phyloP scores from a whole-genome alignment of 2,329 filamentous ascomycete species.

The Elsinoe necatrix region DNA sequence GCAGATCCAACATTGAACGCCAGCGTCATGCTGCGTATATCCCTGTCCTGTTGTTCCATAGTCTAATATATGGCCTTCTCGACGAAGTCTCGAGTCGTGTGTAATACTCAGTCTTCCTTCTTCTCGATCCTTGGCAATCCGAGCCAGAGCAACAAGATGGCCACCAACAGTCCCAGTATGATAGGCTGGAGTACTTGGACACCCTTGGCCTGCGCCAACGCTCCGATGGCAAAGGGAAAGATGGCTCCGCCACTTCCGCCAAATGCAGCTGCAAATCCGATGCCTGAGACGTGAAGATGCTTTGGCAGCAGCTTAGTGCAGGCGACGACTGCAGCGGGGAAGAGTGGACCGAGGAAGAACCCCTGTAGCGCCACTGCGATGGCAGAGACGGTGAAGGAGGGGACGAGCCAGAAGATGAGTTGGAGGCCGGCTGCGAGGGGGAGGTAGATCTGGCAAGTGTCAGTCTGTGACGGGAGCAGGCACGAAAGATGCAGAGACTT shows the following conservation, averaged over 20 bases:
- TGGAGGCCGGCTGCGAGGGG: constrained; percentile 51
- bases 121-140: constrained; percentile 39
- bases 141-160: constrained; percentile 46
- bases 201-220: constrained; percentile 55
- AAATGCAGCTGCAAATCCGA: constrained; percentile 72
- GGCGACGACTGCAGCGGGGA: constrained; percentile 61
- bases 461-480: too few relatives aligned
- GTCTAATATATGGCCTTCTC: too few relatives aligned
- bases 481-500: too few relatives aligned
- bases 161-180: constrained; percentile 45
- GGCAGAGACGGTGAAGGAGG: constrained; percentile 60
- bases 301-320: constrained; percentile 62
- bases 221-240: constrained; percentile 58
- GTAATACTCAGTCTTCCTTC: constrained; percentile 29
- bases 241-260: constrained; percentile 64
- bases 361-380: constrained; percentile 60
- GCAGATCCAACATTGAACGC: not conserved
- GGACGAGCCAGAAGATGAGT: constrained; percentile 68
- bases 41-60: not conserved
- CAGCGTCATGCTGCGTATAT: not conserved
- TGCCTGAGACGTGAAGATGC: constrained; percentile 66
- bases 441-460: constrained; percentile 44
- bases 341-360: constrained; percentile 67
- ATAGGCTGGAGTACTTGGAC: constrained; percentile 54
- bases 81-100: not conserved